Evolutionary conservation across 1,284 basidiomycete species (phyloP).

Genomic region (Microbotryum saponariae): DNA sequence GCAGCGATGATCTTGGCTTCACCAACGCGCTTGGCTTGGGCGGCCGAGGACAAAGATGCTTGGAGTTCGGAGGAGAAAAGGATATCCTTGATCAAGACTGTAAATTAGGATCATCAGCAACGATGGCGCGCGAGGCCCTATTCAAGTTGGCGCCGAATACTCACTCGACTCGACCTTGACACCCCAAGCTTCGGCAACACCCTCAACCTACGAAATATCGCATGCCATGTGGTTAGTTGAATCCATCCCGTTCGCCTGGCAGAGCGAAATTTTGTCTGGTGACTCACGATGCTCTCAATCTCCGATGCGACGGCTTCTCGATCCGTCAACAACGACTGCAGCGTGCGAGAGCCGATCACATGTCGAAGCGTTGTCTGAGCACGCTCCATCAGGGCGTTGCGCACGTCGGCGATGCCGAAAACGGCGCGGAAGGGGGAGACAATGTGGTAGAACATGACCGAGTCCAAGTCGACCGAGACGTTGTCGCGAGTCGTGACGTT

Average conservation of each 20-base stretch:
- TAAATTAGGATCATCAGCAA: no score
- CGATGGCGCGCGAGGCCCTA: no score
- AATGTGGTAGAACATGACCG: conserved; percentile 68
- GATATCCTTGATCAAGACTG: conserved; percentile 55
- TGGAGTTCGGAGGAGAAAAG: conserved; percentile 88
- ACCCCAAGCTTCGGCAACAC: no score
- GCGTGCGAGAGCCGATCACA: conserved; percentile 55
- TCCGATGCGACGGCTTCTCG: conserved; percentile 93
- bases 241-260: not conserved
- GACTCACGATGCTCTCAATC: conserved; percentile 77
- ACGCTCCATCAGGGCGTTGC: conserved; percentile 78
- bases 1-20: conserved; percentile 95
- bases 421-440: conserved; percentile 75
- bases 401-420: conserved; percentile 83
- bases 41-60: conserved; percentile 82
- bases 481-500: conserved; percentile 59
- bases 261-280: conserved; percentile 29
- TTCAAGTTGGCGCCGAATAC: no score
- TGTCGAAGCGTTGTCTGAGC: conserved; percentile 92
- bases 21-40: conserved; percentile 86
- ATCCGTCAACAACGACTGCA: conserved; percentile 55
- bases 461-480: conserved; percentile 77
- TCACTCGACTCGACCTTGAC: no score
- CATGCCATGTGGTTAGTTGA: conserved; percentile 2
- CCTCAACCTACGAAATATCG: no score